phyloP scores from a whole-genome alignment of 164 flowering plant genomes.

The Tetracentron sinense region DNA sequence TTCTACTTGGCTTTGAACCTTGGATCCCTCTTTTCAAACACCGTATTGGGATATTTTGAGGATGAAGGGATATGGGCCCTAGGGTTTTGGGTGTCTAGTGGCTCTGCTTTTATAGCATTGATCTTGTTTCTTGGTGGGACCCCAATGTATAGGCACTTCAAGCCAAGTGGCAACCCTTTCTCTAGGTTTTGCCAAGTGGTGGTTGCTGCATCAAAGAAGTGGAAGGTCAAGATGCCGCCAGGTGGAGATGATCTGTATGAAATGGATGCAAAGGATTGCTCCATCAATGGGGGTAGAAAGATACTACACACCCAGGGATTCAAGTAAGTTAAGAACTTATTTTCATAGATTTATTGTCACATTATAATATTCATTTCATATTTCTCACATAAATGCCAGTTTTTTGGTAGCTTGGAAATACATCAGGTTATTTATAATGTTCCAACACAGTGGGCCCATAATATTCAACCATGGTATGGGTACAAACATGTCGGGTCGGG shows the following conservation, averaged over 20 bases:
- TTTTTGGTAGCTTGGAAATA: too few relatives aligned
- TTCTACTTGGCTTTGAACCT: too few relatives aligned
- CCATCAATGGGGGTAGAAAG: too few relatives aligned
- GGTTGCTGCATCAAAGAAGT: constrained; percentile 49
- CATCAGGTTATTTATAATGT: too few relatives aligned
- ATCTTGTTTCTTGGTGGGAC: constrained; percentile 48
- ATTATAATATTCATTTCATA: too few relatives aligned
- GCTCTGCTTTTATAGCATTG: constrained; percentile 44
- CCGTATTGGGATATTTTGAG: constrained; percentile 57
- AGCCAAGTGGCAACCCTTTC: constrained; percentile 57
- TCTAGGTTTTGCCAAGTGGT: constrained; percentile 52
- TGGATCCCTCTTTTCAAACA: too few relatives aligned
- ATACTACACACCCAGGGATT: constrained; percentile 55
- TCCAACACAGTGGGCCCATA: too few relatives aligned
- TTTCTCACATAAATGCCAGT: too few relatives aligned
- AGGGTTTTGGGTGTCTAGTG: too few relatives aligned
- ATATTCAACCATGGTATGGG: too few relatives aligned
- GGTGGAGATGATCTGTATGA: constrained; percentile 34
- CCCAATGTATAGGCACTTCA: constrained; percentile 52
- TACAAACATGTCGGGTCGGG: too few relatives aligned
- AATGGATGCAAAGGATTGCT: constrained; percentile 19
- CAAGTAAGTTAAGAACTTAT: constrained; percentile 30
- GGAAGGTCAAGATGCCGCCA: constrained; percentile 25
- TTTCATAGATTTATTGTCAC: neutral
- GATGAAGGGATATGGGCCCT: constrained; percentile 56